phyloP scores from a whole-genome alignment of 768 basidiomycete species.

The Xerocomellus dryophilus region DNA sequence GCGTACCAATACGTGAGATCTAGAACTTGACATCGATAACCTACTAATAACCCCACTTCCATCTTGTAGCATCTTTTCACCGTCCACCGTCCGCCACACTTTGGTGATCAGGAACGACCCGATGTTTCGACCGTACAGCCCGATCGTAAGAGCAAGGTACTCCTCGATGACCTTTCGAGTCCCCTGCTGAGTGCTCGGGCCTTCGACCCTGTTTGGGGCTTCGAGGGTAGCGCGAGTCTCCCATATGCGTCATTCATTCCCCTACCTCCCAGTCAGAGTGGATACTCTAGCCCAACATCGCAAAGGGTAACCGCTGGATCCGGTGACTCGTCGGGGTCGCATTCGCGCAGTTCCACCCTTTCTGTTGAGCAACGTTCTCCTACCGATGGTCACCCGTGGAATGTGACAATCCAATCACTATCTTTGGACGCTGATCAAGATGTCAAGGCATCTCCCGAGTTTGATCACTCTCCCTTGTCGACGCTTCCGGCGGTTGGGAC shows the following conservation, averaged over 20 bases:
- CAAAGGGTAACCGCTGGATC: constrained; percentile 21
- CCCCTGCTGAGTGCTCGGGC: constrained; percentile 12
- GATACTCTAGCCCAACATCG: constrained; percentile 31
- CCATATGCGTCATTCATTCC: constrained; percentile 30
- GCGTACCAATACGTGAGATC: constrained; percentile 36
- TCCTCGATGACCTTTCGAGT: constrained; percentile 1
- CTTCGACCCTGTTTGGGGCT: constrained; percentile 25
- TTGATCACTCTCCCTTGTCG: constrained; percentile 32
- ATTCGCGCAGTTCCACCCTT: constrained; percentile 32
- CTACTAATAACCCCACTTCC: background rate
- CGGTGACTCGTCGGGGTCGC: constrained; percentile 15
- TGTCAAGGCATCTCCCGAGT: constrained; percentile 15
- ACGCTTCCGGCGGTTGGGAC: constrained; percentile 31
- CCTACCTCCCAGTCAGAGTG: constrained; percentile 30
- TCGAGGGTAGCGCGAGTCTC: constrained; percentile 15
- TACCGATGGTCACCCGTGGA: constrained; percentile 16
- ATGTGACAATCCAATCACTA: constrained; percentile 3
- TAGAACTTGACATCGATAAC: background rate
- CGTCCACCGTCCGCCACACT: constrained; percentile 24
- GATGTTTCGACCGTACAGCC: background rate
- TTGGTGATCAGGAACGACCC: constrained; percentile 7
- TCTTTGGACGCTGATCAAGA: constrained; percentile 7
- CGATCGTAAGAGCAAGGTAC: background rate
- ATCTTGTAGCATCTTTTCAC: constrained; percentile 27
- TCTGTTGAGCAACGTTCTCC: constrained; percentile 29